Base-by-base conservation (phyloP, 805 yeast species). In the Ogataea haglerorum region DNA sequence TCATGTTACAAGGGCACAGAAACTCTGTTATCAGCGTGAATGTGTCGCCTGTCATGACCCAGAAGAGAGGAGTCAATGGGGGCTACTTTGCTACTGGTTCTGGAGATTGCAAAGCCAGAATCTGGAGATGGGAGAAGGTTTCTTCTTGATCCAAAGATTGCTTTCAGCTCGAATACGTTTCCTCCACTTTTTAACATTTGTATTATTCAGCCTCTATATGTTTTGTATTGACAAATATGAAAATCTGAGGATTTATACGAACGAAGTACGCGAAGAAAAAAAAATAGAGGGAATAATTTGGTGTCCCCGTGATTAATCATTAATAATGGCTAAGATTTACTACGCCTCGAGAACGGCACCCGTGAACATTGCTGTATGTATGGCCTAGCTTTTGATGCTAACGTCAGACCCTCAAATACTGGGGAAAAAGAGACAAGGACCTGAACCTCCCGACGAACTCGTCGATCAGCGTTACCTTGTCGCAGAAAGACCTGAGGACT, bases 81-180 rank as follows among this genome's bases (percentile, higher is more conserved):
- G 91, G 95, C 35, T 81, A 87, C 54, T 93, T 91, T 71, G 98
- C 98, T 40, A 90, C 98, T 10, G 98, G 98, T 42, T 77, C 88
- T 65, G 99, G 98, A 63, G 98, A 91, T 67, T 91, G 95, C 66
- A 86, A 90, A 62, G 98, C 98, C 29, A 80, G 96, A 66, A 85
- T 91, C 58, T 91, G 99, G 99, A 78, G 84, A 63, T 88, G 88
- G 84, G 80, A 78, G 53, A 73, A 50, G 36, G 46, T 56, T 22
- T 43, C 59, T 15, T 48, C 52, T 12, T 43, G 37, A 37, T 22
- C 30, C 19, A n/a, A 19, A 18, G 25, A 9, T 25, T 10, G 24
- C 28, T 25, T 38, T n/a, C n/a, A 24, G 14, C 27, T 24, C 27
- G 14, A 24, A 4, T 19, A 19, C 21, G 28, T 35, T 35, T 36